Conservation (phyloP, 2,329 filamentous ascomycete genomes). For the Penicillium vulpinum region DNA sequence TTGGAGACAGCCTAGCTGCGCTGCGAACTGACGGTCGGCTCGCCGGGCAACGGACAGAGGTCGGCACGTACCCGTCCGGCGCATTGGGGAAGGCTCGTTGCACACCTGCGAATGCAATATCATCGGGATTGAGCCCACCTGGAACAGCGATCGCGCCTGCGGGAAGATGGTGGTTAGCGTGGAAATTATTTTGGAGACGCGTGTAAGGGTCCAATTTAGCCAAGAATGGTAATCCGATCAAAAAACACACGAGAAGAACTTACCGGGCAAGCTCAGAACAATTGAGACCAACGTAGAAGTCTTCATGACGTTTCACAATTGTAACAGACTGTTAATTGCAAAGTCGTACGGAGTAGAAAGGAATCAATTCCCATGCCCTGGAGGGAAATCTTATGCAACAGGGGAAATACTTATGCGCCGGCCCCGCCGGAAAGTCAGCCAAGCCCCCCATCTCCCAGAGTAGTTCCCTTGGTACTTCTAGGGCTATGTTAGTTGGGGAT, state of each 20-base stretch:
- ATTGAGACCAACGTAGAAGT: slow-evolving; percentile 14
- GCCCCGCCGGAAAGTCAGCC: slow-evolving; percentile 21
- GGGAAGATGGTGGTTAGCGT: neutral
- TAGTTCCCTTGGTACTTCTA: neutral
- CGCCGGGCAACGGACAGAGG: slow-evolving; percentile 66
- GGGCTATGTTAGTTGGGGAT: slow-evolving; percentile 4
- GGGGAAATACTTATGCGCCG: slow-evolving; percentile 22
- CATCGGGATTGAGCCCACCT: slow-evolving; percentile 4
- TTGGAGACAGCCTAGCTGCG: slow-evolving; percentile 63
- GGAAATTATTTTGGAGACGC: neutral
- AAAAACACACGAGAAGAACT: slow-evolving; percentile 1
- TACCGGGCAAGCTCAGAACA: slow-evolving; percentile 21
- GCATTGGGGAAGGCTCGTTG: slow-evolving; percentile 55
- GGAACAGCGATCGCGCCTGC: slow-evolving; percentile 23
- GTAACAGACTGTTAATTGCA: neutral
- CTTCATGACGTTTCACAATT: slow-evolving; percentile 17
- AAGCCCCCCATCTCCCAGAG: slow-evolving; percentile 2
- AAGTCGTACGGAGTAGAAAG: neutral
- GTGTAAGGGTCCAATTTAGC: neutral
- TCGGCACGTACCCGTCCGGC: slow-evolving; percentile 71
- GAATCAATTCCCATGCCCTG: slow-evolving; percentile 3
- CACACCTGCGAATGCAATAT: slow-evolving; percentile 12
- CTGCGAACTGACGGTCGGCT: slow-evolving; percentile 67
- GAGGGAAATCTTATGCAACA: slow-evolving; percentile 21
- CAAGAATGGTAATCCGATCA: neutral